Base-by-base conservation (phyloP, 257 asterid species). In the Solanum lycopersicoides region DNA sequence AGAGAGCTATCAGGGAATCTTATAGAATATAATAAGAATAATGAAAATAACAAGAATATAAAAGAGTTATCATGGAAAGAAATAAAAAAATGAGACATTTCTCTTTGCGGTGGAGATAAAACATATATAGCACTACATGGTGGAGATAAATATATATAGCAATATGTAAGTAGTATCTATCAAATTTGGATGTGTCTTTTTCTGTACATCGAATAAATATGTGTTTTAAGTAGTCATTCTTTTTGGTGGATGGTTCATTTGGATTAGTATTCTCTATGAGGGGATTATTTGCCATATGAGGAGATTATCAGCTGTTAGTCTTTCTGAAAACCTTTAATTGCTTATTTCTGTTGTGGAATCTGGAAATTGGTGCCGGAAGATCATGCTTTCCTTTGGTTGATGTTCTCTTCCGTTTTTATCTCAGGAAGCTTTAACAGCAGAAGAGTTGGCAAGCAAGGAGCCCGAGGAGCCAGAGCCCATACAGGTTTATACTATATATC, bases 341-440 rank as follows among this genome's bases (percentile, higher is more conserved):
- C 44, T 47, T 37, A 32, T 44, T 71, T 73, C 47, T 86, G 28
- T 56, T 50, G 85, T 30, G 69, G 45, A 39, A 72, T 65, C 34
- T 13, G 35, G 79, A 74, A 75, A 44, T 16, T 23, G 66, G n/a
- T 2, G 28, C 32, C 34, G 21, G 73, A 44, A 65, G 65, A 83
- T 39, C 79, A 53, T 39, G 86, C 10, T 60, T 86, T 41, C 30
- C 63, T 87, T 41, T 76, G 32, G 44, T 66, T 77, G 53, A 44
- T 71, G 56, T 87, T 69, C 56, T 82, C 42, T 63, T 69, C 76
- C 39, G 2, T 82, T 69, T 82, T 56, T 44, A 44, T 86, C 83
- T 69, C 98, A 96, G 99, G 97, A 91, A 88, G 99, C 98, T 88
- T 92, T 92, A 86, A 94, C 98, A n/a, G 95, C 97, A 41, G 98